Percentiles rank a stretch among this genome's conserved stretches.
Conservation (phyloP, 441 rosid species). For the Euphorbia celastroides region DNA sequence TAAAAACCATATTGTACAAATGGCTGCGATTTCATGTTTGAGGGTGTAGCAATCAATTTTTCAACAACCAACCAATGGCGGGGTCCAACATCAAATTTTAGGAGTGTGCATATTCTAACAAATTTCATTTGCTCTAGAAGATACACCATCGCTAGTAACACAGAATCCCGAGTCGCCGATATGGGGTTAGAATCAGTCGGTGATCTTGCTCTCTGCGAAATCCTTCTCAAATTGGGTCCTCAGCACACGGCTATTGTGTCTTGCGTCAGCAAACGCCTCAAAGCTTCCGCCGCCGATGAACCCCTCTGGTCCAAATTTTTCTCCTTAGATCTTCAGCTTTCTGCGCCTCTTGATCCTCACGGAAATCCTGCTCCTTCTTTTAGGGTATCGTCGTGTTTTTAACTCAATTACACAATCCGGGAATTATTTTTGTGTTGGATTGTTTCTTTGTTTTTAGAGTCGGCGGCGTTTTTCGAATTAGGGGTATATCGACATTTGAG, state of each 20-base stretch:
- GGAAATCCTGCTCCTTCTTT: constrained; percentile 62
- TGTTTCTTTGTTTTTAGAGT: too few species aligned
- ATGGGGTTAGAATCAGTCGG: constrained; percentile 62
- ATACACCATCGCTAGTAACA: too few species aligned
- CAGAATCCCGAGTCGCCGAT: background rate
- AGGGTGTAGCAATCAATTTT: too few species aligned
- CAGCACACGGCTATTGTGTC: constrained; percentile 39
- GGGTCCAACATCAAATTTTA: too few species aligned
- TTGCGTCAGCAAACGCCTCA: constrained; percentile 51
- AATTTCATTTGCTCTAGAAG: too few species aligned
- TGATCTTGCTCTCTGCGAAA: constrained; percentile 50
- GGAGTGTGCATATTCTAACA: too few species aligned
- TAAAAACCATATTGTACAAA: too few species aligned
- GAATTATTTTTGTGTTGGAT: too few species aligned
- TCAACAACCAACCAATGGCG: too few species aligned
- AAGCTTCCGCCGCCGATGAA: constrained; percentile 50
- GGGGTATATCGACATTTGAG: background rate
- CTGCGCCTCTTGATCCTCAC: constrained; percentile 53
- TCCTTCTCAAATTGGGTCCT: constrained; percentile 51
- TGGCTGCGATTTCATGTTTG: too few species aligned
- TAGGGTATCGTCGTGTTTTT: constrained; percentile 39
- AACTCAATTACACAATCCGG: too few species aligned
- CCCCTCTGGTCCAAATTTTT: constrained; percentile 69
- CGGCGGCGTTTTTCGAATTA: background rate
- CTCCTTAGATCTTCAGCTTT: constrained; percentile 49